These are phyloP conservation scores for Aspergillus biplanus DNA, from an alignment of 495 filamentous ascomycete genomes.

Conservation along the genomic window DNA sequence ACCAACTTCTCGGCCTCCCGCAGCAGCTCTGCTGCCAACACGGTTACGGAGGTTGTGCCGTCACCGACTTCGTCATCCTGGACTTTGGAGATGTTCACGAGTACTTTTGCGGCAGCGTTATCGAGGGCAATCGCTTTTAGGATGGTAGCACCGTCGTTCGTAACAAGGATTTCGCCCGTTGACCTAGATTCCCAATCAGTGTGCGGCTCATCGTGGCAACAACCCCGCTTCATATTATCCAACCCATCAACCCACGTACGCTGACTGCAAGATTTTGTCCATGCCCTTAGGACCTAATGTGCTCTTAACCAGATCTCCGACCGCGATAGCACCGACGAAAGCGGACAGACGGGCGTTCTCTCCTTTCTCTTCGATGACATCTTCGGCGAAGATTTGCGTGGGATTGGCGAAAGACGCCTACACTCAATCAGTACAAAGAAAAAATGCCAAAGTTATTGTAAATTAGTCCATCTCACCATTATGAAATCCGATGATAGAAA, in stretches of 20 bases:
- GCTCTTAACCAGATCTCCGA: constrained; percentile 95
- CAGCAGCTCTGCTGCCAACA: constrained; percentile 91
- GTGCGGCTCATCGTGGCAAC: constrained; percentile 20
- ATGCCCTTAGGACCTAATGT: constrained; percentile 97
- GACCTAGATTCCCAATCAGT: constrained; percentile 58
- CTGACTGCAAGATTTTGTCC: constrained; percentile 99
- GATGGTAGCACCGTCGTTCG: constrained; percentile 97
- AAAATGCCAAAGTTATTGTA: background rate
- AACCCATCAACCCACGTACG: constrained; percentile 57
- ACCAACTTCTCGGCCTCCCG: constrained; percentile 97
- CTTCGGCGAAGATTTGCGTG: constrained; percentile 97
- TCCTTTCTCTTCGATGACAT: constrained; percentile 96
- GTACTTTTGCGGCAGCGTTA: constrained; percentile 91
- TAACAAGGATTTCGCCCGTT: constrained; percentile 95
- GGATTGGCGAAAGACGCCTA: constrained; percentile 71
- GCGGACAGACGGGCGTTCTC: constrained; percentile 98
- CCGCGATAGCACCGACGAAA: constrained; percentile 96
- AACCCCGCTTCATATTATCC: constrained; percentile 20
- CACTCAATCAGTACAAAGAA: constrained; percentile 18
- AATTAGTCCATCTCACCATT: constrained; percentile 34
- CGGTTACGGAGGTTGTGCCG: constrained; percentile 89
- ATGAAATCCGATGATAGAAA: constrained; percentile 24
- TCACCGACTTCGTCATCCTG: constrained; percentile 99
- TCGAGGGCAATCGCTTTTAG: constrained; percentile 98
- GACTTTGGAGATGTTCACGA: constrained; percentile 99